Evolutionary conservation across 306 rosid genomes (phyloP).

Genomic region (Canavalia gladiata): DNA sequence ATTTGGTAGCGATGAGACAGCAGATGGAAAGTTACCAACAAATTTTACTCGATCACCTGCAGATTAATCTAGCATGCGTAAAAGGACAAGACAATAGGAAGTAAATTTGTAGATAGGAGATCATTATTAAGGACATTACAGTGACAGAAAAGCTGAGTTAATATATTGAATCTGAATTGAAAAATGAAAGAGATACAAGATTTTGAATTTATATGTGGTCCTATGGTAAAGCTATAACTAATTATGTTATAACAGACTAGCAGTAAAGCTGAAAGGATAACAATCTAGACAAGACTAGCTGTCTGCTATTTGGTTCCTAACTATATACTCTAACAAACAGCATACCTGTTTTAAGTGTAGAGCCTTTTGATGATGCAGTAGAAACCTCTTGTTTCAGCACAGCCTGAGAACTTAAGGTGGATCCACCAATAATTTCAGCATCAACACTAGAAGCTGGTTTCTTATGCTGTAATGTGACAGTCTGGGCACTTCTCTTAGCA

Average conservation of each 20-base stretch:
- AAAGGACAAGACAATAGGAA: constrained; percentile 30
- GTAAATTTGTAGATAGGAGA: constrained; percentile 31
- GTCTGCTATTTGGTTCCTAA: no score
- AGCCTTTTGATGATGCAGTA: constrained; percentile 84
- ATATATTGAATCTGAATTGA: no score
- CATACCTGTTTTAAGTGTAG: constrained; percentile 73
- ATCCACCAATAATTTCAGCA: constrained; percentile 89
- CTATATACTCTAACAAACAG: background rate
- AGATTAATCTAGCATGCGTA: constrained; percentile 40
- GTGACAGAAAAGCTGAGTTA: no score
- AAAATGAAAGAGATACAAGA: no score
- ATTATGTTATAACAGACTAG: no score
- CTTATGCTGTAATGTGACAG: constrained; percentile 63
- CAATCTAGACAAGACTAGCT: no score
- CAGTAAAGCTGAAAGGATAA: no score
- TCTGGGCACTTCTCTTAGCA: constrained; percentile 67
- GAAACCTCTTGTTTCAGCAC: constrained; percentile 88
- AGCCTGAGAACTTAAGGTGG: constrained; percentile 81
- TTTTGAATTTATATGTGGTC: no score
- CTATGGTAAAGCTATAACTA: no score
- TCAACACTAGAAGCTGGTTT: constrained; percentile 92
- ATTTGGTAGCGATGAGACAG: constrained; percentile 57
- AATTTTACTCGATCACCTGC: constrained; percentile 93
- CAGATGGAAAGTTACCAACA: constrained; percentile 67
- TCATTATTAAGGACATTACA: background rate